phyloP scores from a whole-genome alignment of 345 rosid species.

The Brassica carinata region DNA sequence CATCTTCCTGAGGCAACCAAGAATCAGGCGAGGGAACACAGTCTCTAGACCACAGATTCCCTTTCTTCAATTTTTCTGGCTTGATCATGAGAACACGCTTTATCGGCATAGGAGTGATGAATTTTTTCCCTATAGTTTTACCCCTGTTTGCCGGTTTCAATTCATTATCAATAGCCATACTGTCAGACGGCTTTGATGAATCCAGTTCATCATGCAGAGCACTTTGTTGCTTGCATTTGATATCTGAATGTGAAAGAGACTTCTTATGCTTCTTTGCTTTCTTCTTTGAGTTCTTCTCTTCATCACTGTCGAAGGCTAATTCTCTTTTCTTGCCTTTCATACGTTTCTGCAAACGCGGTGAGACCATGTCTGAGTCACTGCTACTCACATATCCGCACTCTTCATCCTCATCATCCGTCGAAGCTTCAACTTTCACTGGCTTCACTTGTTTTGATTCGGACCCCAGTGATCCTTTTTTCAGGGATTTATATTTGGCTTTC shows the following conservation, averaged over 20 bases:
- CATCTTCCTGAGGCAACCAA: slow-evolving; percentile 98
- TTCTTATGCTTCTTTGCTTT: slow-evolving; percentile 76
- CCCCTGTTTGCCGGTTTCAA: slow-evolving; percentile 64
- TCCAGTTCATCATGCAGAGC: slow-evolving; percentile 49
- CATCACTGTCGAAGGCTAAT: slow-evolving; percentile 46
- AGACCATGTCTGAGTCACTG: slow-evolving; percentile 52
- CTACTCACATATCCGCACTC: slow-evolving; percentile 52
- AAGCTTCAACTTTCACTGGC: slow-evolving; percentile 53
- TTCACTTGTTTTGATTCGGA: slow-evolving; percentile 62
- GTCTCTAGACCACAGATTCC: slow-evolving; percentile 90
- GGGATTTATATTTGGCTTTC: slow-evolving; percentile 90
- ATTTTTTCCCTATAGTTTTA: slow-evolving; percentile 76
- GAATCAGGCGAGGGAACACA: slow-evolving; percentile 89
- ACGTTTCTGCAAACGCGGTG: slow-evolving; percentile 48
- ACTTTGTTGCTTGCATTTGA: slow-evolving; percentile 46
- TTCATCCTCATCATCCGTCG: slow-evolving; percentile 47
- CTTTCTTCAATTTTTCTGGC: slow-evolving; percentile 90
- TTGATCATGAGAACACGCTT: slow-evolving; percentile 81
- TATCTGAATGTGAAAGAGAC: slow-evolving; percentile 46
- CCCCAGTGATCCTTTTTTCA: slow-evolving; percentile 81
- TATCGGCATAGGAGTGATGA: slow-evolving; percentile 76
- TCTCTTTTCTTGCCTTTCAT: slow-evolving; percentile 74
- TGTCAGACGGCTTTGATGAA: slow-evolving; percentile 47
- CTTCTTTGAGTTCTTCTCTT: slow-evolving; percentile 62
- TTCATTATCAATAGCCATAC: slow-evolving; percentile 57